phyloP scores from a whole-genome alignment of 108 stramenopile species.

The Nitzschia sp. region DNA sequence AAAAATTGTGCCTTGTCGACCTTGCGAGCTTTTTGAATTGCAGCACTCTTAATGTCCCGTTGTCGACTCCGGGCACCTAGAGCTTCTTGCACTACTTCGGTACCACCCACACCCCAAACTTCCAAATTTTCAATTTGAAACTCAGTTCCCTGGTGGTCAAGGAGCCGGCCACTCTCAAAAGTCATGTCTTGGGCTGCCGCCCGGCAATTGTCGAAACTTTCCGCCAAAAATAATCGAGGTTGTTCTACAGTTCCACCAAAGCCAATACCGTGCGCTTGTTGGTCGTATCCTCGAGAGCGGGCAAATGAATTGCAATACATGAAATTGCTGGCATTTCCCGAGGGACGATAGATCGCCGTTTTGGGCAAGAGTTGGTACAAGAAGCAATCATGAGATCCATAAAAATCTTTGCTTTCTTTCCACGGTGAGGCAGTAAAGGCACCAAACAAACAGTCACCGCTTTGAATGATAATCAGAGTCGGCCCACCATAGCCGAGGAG shows the following conservation, averaged over 20 bases:
- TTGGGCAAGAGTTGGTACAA: conserved; percentile 52
- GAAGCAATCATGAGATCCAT: conserved; percentile 81
- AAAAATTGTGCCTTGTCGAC: conserved; percentile 82
- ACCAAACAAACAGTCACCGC: conserved; percentile 46
- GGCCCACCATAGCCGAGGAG: conserved; percentile 82
- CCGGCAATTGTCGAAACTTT: conserved; percentile 66
- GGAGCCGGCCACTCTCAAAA: conserved; percentile 67
- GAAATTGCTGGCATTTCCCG: conserved; percentile 57
- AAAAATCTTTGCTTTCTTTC: conserved; percentile 80
- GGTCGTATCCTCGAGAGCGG: conserved; percentile 76
- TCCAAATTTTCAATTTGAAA: conserved; percentile 76
- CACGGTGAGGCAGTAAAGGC: conserved; percentile 71
- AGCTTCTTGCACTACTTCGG: conserved; percentile 62
- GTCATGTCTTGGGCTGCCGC: conserved; percentile 65
- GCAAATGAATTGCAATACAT: conserved; percentile 79
- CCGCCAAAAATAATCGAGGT: conserved; percentile 75
- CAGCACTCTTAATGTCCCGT: conserved; percentile 54
- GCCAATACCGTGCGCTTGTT: conserved; percentile 82
- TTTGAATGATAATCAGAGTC: conserved; percentile 68
- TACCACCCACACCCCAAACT: conserved; percentile 81
- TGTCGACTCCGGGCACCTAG: conserved; percentile 50
- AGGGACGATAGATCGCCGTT: conserved; percentile 67
- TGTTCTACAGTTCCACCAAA: conserved; percentile 73
- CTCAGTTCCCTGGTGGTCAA: conserved; percentile 26
- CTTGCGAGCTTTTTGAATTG: conserved; percentile 63